A percentile compares a stretch with the other conserved stretches of the same genome.
Evolutionary conservation across 1,284 basidiomycete genomes (phyloP).

Genomic region (Phellinidium pouzarii): DNA sequence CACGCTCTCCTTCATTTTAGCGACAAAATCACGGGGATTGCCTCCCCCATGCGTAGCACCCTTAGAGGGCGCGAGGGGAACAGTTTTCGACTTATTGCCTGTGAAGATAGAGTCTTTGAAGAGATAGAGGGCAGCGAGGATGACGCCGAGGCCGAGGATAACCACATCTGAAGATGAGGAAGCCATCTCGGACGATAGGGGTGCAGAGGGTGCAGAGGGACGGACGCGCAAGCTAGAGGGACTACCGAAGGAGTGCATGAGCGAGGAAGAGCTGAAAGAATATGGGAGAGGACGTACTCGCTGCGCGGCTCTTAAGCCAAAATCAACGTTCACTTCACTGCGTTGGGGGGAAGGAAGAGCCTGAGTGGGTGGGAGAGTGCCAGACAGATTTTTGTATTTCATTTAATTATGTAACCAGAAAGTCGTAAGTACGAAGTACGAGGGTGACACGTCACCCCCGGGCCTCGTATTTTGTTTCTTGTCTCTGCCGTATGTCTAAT

Average conservation of each 20-base stretch:
- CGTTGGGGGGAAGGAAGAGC: not conserved
- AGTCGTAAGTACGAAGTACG: no score
- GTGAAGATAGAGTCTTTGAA: constrained; percentile 72
- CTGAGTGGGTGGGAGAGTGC: not conserved
- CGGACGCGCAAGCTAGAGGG: constrained; percentile 13
- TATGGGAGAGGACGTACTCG: not conserved
- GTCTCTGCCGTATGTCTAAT: no score
- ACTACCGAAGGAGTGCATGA: constrained; percentile 33
- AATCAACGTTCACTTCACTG: no score
- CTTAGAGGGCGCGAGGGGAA: constrained; percentile 41
- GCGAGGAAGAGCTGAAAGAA: constrained; percentile 23
- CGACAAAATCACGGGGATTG: constrained; percentile 84
- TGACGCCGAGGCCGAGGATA: constrained; percentile 63
- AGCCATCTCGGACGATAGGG: constrained; percentile 24
- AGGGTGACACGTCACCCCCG: not conserved
- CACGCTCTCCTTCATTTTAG: constrained; percentile 85
- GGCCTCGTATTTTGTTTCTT: no score
- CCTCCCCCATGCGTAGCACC: constrained; percentile 52
- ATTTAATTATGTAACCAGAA: no score
- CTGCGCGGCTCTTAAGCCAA: not conserved
- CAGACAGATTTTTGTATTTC: no score
- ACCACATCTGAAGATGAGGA: constrained; percentile 54
- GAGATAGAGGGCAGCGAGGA: constrained; percentile 68
- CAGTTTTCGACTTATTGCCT: constrained; percentile 50
- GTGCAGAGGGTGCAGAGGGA: constrained; percentile 5